Base-by-base conservation (phyloP, 2,329 filamentous ascomycete species). In the Stachybotrys elegans region DNA sequence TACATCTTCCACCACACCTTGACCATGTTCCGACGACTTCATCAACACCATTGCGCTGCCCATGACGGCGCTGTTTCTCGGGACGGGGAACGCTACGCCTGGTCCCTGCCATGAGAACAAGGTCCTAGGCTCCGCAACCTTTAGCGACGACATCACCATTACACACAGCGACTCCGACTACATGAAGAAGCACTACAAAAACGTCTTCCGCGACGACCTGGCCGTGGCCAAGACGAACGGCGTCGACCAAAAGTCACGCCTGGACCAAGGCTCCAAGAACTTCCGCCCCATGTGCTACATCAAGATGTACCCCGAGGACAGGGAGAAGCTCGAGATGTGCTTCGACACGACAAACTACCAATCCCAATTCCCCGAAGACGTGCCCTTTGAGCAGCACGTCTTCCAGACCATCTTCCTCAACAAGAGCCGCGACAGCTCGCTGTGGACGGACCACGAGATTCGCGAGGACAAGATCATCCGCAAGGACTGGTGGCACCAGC, bases 301-400 rank as follows among this genome's bases (percentile, higher is more conserved):
- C 59, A 78, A 79, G 46, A 72, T 69, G 53, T 81, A 81, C 57
- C 61, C 66, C 0, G 49, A 69, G 21, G 76, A 80, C 54, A 65
- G 66, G 4, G 72, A 67, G 8, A 80, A 79, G 57, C 70, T 82
- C 3, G 79, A 81, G 57, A 81, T 81, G 78, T 81, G 76, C 53
- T 86, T 86, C 60, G 81, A 86, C 60, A 83, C 79, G 59, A 81
- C 79, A 6, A 83, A 85, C 57, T 86, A 86, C 62, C 83, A 87
- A 56, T 72, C 78, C 22, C 83, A 87, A 55, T 85, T 87, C 55
- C 76, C 79, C 1, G 63, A 60, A 23, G 50, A 54, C 17, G 62
- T 65, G 1, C 61, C 63, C 0, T 67, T 66, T 32, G 50, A 53
- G 3, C 50, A 49, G 4, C 63, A 66, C 39, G 62, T 74, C 6